Conservation (phyloP, 306 rosid genomes). For the Acacia crassicarpa region DNA sequence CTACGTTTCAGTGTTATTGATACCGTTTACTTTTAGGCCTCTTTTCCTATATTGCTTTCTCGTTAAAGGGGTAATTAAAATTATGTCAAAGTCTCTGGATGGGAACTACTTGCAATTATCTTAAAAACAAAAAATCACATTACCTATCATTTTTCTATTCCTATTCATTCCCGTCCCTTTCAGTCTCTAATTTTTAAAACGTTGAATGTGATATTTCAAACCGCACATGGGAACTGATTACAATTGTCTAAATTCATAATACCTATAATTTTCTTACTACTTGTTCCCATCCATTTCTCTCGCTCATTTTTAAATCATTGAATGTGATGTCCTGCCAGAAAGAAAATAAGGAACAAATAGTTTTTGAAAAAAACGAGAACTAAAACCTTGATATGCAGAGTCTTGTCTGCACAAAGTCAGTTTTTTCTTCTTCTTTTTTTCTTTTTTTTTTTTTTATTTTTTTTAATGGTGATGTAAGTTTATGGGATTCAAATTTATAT, state of each 20-base stretch:
- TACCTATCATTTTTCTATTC: neutral
- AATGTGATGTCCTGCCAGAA: neutral
- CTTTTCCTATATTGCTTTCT: neutral
- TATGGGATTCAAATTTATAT: neutral
- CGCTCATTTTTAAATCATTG: neutral
- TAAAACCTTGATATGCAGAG: neutral
- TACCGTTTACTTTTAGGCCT: neutral
- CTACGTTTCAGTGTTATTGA: neutral
- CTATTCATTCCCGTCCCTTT: neutral
- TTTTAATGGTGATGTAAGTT: neutral
- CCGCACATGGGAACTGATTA: neutral
- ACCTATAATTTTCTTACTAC: neutral
- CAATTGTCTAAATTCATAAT: neutral
- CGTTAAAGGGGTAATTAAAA: neutral
- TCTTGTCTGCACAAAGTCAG: neutral
- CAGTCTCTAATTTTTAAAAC: neutral
- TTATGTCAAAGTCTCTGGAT: neutral
- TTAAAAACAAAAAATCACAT: neutral
- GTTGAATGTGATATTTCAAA: neutral
- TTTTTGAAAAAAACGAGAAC: neutral
- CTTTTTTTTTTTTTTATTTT: no score
- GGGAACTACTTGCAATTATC: neutral
- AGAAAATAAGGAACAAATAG: neutral
- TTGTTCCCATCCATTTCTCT: neutral
- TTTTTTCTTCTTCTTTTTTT: no score